A percentile compares a stretch with the other conserved stretches of the same genome.
These are phyloP conservation scores for Apiotrichum domesticum DNA, from an alignment of 1,284 basidiomycete species.

Conservation along the genomic window DNA sequence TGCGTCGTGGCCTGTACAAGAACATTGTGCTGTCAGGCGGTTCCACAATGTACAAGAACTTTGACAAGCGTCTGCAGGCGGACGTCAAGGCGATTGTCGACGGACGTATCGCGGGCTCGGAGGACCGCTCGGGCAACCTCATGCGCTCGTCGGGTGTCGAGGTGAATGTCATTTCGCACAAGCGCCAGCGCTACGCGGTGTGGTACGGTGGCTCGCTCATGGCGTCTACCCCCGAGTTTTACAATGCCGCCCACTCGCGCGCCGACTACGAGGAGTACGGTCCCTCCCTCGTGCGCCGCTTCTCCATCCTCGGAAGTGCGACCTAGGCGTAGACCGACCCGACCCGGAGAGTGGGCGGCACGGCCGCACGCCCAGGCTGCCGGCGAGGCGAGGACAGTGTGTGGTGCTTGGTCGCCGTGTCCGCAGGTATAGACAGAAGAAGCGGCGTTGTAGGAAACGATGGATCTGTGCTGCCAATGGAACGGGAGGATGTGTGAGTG, in stretches of 20 bases:
- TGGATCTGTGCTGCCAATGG: conserved; percentile 1
- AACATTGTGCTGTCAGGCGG: conserved; percentile 93
- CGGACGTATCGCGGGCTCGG: conserved; percentile 73
- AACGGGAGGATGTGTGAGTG: too few species aligned
- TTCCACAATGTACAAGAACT: conserved; percentile 98
- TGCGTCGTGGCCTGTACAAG: conserved; percentile 90
- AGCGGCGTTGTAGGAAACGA: conserved; percentile 2
- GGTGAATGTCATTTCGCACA: conserved; percentile 97
- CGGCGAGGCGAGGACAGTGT: background rate
- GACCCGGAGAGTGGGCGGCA: background rate
- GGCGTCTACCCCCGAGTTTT: conserved; percentile 94
- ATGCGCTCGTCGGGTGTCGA: conserved; percentile 87
- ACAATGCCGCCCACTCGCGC: conserved; percentile 94
- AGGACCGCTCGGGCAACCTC: conserved; percentile 65
- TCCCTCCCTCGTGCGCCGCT: conserved; percentile 88
- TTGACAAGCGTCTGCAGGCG: conserved; percentile 88
- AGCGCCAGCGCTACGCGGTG: conserved; percentile 94
- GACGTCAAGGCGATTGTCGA: conserved; percentile 94
- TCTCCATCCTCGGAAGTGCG: conserved; percentile 89
- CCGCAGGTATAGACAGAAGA: background rate
- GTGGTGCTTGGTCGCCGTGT: background rate
- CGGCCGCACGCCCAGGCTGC: background rate
- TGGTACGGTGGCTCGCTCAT: conserved; percentile 97
- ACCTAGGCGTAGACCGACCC: conserved; percentile 49
- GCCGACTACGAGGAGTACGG: conserved; percentile 97